A percentile compares a stretch with the other conserved stretches of the same genome.
These are phyloP conservation scores for Eucommia ulmoides DNA, from an alignment of 257 asterid genomes.

Conservation along the genomic window DNA sequence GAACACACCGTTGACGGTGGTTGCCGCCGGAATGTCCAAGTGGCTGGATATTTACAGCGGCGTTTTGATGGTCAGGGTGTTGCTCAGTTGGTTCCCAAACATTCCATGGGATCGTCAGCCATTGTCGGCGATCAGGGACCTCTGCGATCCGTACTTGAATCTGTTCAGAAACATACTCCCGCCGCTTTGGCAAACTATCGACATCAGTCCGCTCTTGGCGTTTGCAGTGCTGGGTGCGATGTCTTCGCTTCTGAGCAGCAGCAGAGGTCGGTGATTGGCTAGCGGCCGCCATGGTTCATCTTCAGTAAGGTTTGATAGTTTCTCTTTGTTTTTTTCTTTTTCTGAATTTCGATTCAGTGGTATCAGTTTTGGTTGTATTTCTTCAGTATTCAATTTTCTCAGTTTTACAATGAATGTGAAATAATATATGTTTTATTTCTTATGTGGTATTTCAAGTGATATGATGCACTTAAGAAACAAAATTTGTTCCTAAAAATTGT, in stretches of 20 bases:
- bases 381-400: too few relatives aligned
- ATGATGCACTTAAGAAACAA: too few relatives aligned
- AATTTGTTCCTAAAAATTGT: too few relatives aligned
- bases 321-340: background rate
- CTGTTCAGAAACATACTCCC: slow-evolving; percentile 84
- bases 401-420: background rate
- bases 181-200: slow-evolving; percentile 67
- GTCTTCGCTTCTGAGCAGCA: slow-evolving; percentile 55
- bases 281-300: too few relatives aligned
- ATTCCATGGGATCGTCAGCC: slow-evolving; percentile 97
- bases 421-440: too few relatives aligned
- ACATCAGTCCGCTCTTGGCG: slow-evolving; percentile 77
- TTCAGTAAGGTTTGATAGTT: too few relatives aligned
- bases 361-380: background rate
- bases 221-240: slow-evolving; percentile 74
- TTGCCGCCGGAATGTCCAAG: slow-evolving; percentile 86
- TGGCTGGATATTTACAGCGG: slow-evolving; percentile 85
- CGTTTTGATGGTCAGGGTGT: slow-evolving; percentile 76
- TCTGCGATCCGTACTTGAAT: slow-evolving; percentile 91
- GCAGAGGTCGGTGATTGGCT: too few relatives aligned
- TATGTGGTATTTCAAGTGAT: too few relatives aligned
- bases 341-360: background rate
- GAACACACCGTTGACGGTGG: slow-evolving; percentile 82
- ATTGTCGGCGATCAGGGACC: slow-evolving; percentile 73
- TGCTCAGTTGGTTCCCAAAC: slow-evolving; percentile 94